A percentile compares a stretch with the other conserved stretches of the same genome.
phyloP scores from a whole-genome alignment of 345 rosid genomes.

The Capsella bursapastoris region DNA sequence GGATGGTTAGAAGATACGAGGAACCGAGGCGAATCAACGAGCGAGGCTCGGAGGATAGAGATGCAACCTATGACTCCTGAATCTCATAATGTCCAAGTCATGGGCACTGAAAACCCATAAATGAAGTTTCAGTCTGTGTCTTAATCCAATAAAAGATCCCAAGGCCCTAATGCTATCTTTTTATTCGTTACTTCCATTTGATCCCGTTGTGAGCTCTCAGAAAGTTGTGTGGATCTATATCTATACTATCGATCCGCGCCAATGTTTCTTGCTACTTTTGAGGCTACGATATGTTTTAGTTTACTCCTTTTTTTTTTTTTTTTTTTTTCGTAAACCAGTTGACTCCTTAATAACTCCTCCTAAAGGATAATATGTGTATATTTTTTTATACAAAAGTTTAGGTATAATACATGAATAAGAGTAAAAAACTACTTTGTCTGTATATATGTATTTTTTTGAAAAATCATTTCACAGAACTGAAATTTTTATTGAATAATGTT shows the following conservation, averaged over 20 bases:
- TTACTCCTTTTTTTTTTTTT: background rate
- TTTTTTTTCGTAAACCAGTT: no score
- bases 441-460: no score
- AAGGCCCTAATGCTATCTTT: background rate
- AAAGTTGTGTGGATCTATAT: background rate
- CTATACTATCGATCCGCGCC: background rate
- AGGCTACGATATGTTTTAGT: constrained; percentile 11
- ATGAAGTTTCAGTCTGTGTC: constrained; percentile 13
- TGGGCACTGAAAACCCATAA: constrained; percentile 15
- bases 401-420: background rate
- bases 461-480: no score
- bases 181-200: background rate
- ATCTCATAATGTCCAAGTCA: constrained; percentile 23
- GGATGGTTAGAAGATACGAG: constrained; percentile 39
- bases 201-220: background rate
- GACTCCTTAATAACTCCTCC: background rate
- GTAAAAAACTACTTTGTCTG: no score
- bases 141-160: background rate
- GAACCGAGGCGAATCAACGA: constrained; percentile 35
- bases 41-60: constrained; percentile 33
- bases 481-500: no score
- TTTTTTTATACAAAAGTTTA: background rate
- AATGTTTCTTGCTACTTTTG: constrained; percentile 3
- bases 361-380: background rate
- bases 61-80: constrained; percentile 32